These are phyloP conservation scores for Pseudomonodictys pantanalensis DNA, from an alignment of 495 filamentous ascomycete species.

Conservation along the genomic window DNA sequence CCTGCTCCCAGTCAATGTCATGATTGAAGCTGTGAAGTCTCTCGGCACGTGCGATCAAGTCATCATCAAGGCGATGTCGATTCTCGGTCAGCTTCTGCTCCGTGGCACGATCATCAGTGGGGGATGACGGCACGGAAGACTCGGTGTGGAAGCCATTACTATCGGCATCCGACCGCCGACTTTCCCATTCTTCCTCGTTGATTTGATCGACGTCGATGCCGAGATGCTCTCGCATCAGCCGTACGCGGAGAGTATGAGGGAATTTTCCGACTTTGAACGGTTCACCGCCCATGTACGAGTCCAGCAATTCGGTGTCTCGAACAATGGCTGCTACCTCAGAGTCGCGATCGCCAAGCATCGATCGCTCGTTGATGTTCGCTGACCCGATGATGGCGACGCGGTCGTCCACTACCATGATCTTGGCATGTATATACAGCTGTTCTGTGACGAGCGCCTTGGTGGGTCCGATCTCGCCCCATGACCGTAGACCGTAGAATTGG, in stretches of 20 bases:
- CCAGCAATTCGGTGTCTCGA: slow-evolving; percentile 89
- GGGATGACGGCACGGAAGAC: slow-evolving; percentile 41
- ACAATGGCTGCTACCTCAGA: slow-evolving; percentile 91
- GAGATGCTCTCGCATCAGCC: slow-evolving; percentile 95
- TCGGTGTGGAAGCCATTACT: slow-evolving; percentile 49
- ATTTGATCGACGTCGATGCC: slow-evolving; percentile 92
- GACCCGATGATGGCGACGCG: slow-evolving; percentile 91
- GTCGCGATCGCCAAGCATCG: slow-evolving; percentile 87
- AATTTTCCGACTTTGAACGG: slow-evolving; percentile 89
- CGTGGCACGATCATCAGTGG: slow-evolving; percentile 38
- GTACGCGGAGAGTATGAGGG: slow-evolving; percentile 86
- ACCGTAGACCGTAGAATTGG: slow-evolving; percentile 85
- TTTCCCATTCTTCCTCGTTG: slow-evolving; percentile 70
- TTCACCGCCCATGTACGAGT: slow-evolving; percentile 84
- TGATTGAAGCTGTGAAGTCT: slow-evolving; percentile 78
- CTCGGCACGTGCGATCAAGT: slow-evolving; percentile 60
- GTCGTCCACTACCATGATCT: slow-evolving; percentile 96
- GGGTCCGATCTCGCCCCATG: slow-evolving; percentile 91
- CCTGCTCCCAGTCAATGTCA: slow-evolving; percentile 70
- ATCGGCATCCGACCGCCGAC: slow-evolving; percentile 36
- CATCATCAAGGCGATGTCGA: slow-evolving; percentile 58
- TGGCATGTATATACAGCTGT: slow-evolving; percentile 97
- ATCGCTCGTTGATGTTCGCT: slow-evolving; percentile 98
- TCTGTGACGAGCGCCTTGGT: slow-evolving; percentile 83
- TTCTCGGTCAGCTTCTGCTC: slow-evolving; percentile 56